These are phyloP conservation scores for Dictyostelium firmibasis DNA, from an alignment of 78 protist species.

Conservation along the genomic window DNA sequence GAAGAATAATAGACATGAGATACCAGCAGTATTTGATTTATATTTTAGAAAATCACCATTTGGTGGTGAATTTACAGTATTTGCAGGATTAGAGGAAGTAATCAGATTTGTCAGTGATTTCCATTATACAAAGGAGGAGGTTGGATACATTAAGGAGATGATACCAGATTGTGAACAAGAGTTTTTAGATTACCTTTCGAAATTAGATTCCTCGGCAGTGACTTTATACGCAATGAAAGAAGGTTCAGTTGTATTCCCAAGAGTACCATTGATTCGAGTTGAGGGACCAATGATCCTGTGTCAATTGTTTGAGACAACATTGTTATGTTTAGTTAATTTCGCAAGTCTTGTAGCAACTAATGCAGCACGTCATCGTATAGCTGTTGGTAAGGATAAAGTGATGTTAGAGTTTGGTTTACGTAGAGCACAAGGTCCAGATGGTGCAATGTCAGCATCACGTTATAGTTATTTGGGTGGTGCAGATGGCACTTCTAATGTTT, in stretches of 20 bases:
- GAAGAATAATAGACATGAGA: conserved; percentile 79
- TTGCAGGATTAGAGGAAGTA: conserved; percentile 93
- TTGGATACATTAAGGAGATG: conserved; percentile 73
- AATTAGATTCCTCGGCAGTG: conserved; percentile 18
- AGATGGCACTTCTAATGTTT: conserved; percentile 90
- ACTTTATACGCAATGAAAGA: conserved; percentile 83
- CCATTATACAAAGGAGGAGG: conserved; percentile 68
- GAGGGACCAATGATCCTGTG: conserved; percentile 95
- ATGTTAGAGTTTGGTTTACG: conserved; percentile 96
- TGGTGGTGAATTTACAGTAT: conserved; percentile 93
- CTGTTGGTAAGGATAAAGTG: conserved; percentile 83
- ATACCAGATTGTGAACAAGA: conserved; percentile 70
- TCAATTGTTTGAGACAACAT: conserved; percentile 95
- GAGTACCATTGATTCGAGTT: conserved; percentile 90
- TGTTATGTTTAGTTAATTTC: conserved; percentile 90
- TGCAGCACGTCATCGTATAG: conserved; percentile 91
- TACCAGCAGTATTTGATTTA: conserved; percentile 90
- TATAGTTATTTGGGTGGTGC: conserved; percentile 94
- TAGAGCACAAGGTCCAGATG: conserved; percentile 95
- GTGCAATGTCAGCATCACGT: conserved; percentile 90
- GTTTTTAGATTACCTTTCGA: conserved; percentile 82
- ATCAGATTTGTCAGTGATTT: conserved; percentile 54
- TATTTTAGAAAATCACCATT: conserved; percentile 95
- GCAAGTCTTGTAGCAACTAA: conserved; percentile 93
- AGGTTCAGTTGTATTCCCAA: conserved; percentile 92